Percentiles rank a stretch among this genome's conserved stretches.
These are phyloP conservation scores for Talinum fruticosum DNA, from an alignment of 148 eudicot species.

Conservation along the genomic window DNA sequence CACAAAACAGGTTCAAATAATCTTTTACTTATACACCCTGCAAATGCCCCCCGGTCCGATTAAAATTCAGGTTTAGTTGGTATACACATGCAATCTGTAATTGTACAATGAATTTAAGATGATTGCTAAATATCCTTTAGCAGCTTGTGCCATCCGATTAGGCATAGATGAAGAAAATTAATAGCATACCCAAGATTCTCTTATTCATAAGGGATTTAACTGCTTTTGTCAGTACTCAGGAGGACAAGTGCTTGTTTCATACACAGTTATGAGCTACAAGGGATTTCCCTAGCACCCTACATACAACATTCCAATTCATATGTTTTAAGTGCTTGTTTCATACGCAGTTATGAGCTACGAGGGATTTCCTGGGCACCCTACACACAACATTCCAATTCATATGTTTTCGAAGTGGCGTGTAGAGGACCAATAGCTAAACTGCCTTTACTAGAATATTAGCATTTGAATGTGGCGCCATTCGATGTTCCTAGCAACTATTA, in stretches of 20 bases:
- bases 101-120: neutral
- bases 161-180: neutral
- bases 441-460: neutral
- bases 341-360: neutral
- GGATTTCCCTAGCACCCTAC: too few relatives aligned
- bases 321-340: neutral
- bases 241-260: neutral
- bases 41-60: neutral
- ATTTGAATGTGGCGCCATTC: neutral
- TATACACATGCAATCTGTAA: neutral
- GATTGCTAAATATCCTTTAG: neutral
- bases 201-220: neutral
- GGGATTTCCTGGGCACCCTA: neutral
- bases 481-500: neutral
- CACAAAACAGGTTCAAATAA: neutral
- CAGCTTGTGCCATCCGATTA: neutral
- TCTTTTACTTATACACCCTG: neutral
- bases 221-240: neutral
- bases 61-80: neutral
- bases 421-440: neutral
- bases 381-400: neutral
- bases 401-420: neutral
- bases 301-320: too few relatives aligned
- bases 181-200: neutral
- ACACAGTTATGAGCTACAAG: neutral